Conservation (phyloP, 2,329 filamentous ascomycete genomes). For the Tolypocladium tropicale region DNA sequence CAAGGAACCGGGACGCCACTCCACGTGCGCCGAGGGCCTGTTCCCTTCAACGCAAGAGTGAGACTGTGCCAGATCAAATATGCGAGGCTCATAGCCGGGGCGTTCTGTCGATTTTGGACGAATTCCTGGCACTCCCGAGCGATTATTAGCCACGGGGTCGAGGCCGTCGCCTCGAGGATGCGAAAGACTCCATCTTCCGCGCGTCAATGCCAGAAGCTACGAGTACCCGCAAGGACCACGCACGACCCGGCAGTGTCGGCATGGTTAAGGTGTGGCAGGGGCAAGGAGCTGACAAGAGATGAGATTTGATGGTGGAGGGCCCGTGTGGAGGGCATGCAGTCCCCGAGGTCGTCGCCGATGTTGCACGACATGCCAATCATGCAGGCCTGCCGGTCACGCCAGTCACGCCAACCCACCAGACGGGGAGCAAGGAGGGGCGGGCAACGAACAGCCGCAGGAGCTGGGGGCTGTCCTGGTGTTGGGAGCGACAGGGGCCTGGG, state of each 20-base stretch:
- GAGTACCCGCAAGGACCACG: no score
- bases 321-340: slow-evolving; percentile 3
- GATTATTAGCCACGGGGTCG: no score
- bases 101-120: not conserved
- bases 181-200: not conserved
- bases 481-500: not conserved
- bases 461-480: not conserved
- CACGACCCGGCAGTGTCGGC: slow-evolving; percentile 1
- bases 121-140: not conserved
- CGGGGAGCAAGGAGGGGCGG: not conserved
- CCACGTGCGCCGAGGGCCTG: slow-evolving; percentile 1
- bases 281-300: slow-evolving; percentile 8
- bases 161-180: not conserved
- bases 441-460: slow-evolving; percentile 1
- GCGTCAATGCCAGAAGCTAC: not conserved
- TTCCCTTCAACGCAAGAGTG: not conserved
- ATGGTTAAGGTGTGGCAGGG: not conserved
- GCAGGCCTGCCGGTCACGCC: not conserved
- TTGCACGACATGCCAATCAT: slow-evolving; percentile 6
- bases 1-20: slow-evolving; percentile 5
- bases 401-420: not conserved
- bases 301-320: slow-evolving; percentile 3
- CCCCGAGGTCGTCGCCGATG: slow-evolving; percentile 3
- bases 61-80: not conserved
- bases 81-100: not conserved